Base-by-base conservation (phyloP, 1,284 basidiomycete species). In the Marasmius sp. region DNA sequence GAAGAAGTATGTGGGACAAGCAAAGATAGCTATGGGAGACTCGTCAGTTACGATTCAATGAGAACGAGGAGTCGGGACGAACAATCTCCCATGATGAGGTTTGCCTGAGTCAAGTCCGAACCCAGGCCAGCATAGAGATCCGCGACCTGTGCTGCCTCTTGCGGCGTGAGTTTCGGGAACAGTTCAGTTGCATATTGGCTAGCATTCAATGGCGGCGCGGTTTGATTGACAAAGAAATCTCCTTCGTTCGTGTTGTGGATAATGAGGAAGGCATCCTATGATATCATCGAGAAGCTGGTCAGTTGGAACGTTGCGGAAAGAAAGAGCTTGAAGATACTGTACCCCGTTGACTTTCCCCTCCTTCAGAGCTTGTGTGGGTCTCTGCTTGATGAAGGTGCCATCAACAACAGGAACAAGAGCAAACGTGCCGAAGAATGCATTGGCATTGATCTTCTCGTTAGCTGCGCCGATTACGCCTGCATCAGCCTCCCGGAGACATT, bases 321-420 rank as follows among this genome's bases (percentile, higher is more conserved):
- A 11, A 18, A 18, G 45, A 62, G 6, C 27, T n/a, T 3, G 7
- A 48, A 16, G 18, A 50, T 10, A 18, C n/a, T 67, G 20, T 61
- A 73, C 75, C 18, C 68, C 71, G 38, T 75, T 75, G 7, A 69
- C 43, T 11, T 65, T 53, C 20, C 68, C 68, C 50, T 66, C 63
- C 3, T 38, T 54, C 1, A 78, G 63, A 0, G 73, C 70, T 43
- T 70, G 61, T 0, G 66, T 72, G 0, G 76, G 71, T 12, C 69
- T 62, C 64, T 76, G 72, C 14, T 66, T 58, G 59, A 78, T 76
- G 58, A 77, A 69, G 1, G 61, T 59, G 0, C 71, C 76, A 54
- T 79, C 77, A 8, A 78, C 70, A 37, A 79, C 76, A 6, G 77
- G 77, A 20, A 71, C 68, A 47, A 77, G 73, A 7, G 60, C 52